These are phyloP conservation scores for Linderniella brevidens DNA, from an alignment of 257 asterid species.

Conservation along the genomic window DNA sequence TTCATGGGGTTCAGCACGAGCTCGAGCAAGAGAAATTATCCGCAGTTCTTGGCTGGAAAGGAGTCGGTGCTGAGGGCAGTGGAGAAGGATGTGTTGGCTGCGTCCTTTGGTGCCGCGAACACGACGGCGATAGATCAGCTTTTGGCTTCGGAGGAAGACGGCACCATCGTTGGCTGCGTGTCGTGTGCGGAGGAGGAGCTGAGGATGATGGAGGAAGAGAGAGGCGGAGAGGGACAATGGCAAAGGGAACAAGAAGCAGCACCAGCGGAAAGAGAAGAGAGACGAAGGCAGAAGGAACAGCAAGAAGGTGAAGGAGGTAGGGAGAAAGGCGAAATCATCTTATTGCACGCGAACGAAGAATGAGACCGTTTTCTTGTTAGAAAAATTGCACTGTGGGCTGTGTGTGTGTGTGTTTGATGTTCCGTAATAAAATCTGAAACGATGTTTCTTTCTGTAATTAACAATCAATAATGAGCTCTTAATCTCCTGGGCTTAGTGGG, in stretches of 20 bases:
- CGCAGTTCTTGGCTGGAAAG: conserved; percentile 1
- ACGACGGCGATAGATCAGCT: neutral
- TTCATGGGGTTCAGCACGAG: neutral
- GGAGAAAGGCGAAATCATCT: neutral
- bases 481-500: too few species aligned
- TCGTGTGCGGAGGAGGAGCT: conserved; percentile 2
- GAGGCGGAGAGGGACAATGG: neutral
- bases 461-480: too few species aligned
- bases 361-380: neutral
- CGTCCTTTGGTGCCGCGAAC: neutral
- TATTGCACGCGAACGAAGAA: neutral
- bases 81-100: neutral
- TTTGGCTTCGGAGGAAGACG: neutral
- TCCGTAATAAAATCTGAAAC: too few species aligned
- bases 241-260: neutral
- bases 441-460: too few species aligned
- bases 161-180: neutral
- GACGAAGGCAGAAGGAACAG: neutral
- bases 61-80: neutral
- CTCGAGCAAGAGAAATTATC: neutral
- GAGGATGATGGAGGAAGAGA: neutral
- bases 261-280: neutral
- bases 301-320: neutral
- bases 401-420: too few species aligned
- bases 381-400: too few species aligned